Base-by-base conservation (phyloP, 140 eudicot genomes). In the Flaveria floridana region DNA sequence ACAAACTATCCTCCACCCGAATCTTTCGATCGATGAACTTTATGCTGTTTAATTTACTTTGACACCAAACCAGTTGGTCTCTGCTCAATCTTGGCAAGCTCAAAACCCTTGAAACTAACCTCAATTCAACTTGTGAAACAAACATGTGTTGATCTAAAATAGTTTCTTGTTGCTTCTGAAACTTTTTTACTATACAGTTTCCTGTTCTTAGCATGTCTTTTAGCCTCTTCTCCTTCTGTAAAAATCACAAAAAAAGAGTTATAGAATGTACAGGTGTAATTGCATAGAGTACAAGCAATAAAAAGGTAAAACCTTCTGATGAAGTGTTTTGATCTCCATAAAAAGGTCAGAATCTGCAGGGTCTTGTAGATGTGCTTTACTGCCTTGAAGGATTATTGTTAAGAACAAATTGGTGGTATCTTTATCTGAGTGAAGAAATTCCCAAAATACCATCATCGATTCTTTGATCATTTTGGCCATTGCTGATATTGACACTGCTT, bases 1-100 rank as follows among this genome's bases (percentile, higher is more conserved):
- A 89, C 37, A 89, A 80, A 11, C 89, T 79, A 46, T 79, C 85
- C 42, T 89, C 96, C 7, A 89, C 75, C 25, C 52, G 82, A 73
- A 87, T 76, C 71, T 82, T 83, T 48, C 89, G 76, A 18, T 76
- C 79, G 20, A 78, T 78, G 58, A 89, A 79, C 72, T 74, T 85
- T 28, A 90, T 85, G 73, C 75, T 82, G 81, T 80, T 82, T 23
- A 93, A 68, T 57, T 90, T 93, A 34, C 81, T 86, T 67, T 77
- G 85, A 65, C 98, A 93, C 98, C 98, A 93, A 4, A 86, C 2
- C 21, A 89, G 72, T 61, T 90, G 98, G 46, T 90, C 97, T 55
- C 73, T 80, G 20, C 84, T 90, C 65, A 90, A 59, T 82, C 87
- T 90, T 52, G 96, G 81, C 84, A 90, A 47, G 52, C 74, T 84